Evolutionary conservation across 805 yeast genomes (phyloP).

Genomic region (Candida caryicola): DNA sequence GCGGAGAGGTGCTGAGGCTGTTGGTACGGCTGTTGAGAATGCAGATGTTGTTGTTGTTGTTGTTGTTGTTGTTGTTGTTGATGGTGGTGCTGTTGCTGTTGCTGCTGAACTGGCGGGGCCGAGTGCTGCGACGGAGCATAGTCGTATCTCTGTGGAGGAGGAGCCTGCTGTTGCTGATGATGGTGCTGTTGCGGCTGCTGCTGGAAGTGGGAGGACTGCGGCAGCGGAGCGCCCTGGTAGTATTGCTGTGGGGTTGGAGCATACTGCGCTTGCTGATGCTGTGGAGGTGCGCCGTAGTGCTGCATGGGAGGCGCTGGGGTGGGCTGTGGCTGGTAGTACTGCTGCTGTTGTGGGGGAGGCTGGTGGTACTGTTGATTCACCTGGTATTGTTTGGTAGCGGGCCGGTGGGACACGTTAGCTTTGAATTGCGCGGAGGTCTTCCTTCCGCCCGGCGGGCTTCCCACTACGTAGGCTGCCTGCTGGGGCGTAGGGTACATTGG

Average conservation of each 20-base stretch:
- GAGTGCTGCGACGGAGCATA: constrained; percentile 6
- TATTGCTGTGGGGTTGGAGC: constrained; percentile 10
- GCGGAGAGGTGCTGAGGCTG: constrained; percentile 13
- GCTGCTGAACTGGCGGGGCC: constrained; percentile 15
- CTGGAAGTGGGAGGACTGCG: constrained; percentile 10
- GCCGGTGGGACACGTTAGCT: constrained; percentile 6
- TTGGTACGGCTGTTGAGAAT: constrained; percentile 9
- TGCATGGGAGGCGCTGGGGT: constrained; percentile 10
- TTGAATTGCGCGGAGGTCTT: constrained; percentile 7
- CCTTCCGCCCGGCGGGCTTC: constrained; percentile 10
- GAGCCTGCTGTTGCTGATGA: not conserved
- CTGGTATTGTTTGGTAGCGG: constrained; percentile 10
- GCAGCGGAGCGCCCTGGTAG: constrained; percentile 12
- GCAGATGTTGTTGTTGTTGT: constrained; percentile 7
- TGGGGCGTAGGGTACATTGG: constrained; percentile 47
- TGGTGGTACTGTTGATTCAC: constrained; percentile 9
- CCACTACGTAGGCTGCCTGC: constrained; percentile 37
- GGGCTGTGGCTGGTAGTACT: constrained; percentile 9
- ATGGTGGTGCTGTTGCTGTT: constrained; percentile 11
- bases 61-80: constrained; percentile 12
- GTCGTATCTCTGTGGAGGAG: not conserved
- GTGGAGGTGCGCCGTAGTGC: constrained; percentile 16
- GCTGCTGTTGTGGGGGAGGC: constrained; percentile 12
- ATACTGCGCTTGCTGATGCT: constrained; percentile 13
- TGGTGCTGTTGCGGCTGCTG: constrained; percentile 7